Percentiles rank a stretch among this genome's conserved stretches.
Evolutionary conservation across 768 basidiomycete genomes (phyloP).

Genomic region (Suillus luteus): DNA sequence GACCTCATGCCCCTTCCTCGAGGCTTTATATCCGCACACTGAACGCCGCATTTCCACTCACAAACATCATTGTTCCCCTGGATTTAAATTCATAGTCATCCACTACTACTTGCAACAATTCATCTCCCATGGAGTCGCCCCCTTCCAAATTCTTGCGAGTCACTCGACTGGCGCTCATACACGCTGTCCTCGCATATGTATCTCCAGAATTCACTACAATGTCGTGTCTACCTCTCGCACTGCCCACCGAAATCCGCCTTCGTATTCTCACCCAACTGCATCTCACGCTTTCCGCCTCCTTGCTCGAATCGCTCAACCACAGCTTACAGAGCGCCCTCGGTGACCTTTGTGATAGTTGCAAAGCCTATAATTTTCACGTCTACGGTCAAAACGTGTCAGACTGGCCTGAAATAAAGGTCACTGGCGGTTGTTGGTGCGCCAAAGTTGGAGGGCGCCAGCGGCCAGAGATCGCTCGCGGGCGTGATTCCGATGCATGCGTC

Average conservation of each 20-base stretch:
- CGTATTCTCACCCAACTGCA: slow-evolving; percentile 52
- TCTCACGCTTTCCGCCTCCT: slow-evolving; percentile 41
- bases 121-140: slow-evolving; percentile 19
- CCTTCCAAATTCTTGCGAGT: slow-evolving; percentile 29
- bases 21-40: slow-evolving; percentile 20
- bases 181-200: slow-evolving; percentile 52
- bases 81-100: neutral
- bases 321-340: slow-evolving; percentile 37
- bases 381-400: slow-evolving; percentile 54
- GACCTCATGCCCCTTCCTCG: slow-evolving; percentile 30
- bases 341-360: slow-evolving; percentile 49
- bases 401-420: slow-evolving; percentile 51
- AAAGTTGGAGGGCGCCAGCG: slow-evolving; percentile 21
- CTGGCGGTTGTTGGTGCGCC: slow-evolving; percentile 49
- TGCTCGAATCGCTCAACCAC: slow-evolving; percentile 43
- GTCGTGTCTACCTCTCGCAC: slow-evolving; percentile 23
- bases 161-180: slow-evolving; percentile 48
- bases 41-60: neutral
- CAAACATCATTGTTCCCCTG: neutral
- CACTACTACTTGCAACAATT: neutral
- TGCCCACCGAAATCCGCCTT: slow-evolving; percentile 57
- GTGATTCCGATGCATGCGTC: slow-evolving; percentile 18
- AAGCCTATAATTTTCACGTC: slow-evolving; percentile 53
- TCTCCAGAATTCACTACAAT: slow-evolving; percentile 46
- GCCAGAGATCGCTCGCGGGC: slow-evolving; percentile 11